Evolutionary conservation across 768 basidiomycete species (phyloP), one percentile per base, ranked within the genome.

Genomic region (Pleurotus salmoneostramineus): DNA sequence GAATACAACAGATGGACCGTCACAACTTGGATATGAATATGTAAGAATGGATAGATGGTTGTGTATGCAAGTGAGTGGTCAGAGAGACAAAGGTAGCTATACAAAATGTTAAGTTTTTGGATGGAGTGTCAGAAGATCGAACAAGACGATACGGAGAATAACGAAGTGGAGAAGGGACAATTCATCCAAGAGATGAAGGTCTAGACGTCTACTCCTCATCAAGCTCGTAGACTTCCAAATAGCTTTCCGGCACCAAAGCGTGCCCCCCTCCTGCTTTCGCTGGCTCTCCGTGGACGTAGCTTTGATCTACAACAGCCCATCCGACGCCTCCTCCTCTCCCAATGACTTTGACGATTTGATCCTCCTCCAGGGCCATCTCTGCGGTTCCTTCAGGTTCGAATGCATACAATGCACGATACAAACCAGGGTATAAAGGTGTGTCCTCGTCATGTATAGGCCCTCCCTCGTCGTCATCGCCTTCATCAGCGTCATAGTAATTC

Each of bases 311-410:
- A 6, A 92, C 84, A 0, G 88, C 90, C 91, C 90, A 91, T 0
- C 90, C 90, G 2, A 87, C 85, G 0, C 89, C 89, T 0, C 90
- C 89, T 3, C 90, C 89, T 49, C 89, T 65, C 7, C 89, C 89
- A 3, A 91, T 69, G 31, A 92, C 89, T 2, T 76, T 75, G 11
- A 94, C 85, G 48, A 89, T 62, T 72, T 93, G 89, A 47, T 87
- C 92, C 69, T 91, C 89, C 61, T 78, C 82, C 56, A 94, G 71
- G 45, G 75, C 76, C 89, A 93, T 91, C 82, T 95, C 93, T 35
- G 89, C 88, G 14, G 83, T 83, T 1, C 90, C 87, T 64, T 93
- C 89, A 0, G 89, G 88, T 59, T 86, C 84, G 61, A 95, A 93
- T 3, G 84, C 77, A 61, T 88, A 94, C 68, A 91, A 10, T 6